Percentiles rank a stretch among this genome's conserved stretches.
These are phyloP conservation scores for Aspergillus floridensis DNA, from an alignment of 2,329 filamentous ascomycete genomes.

Conservation along the genomic window DNA sequence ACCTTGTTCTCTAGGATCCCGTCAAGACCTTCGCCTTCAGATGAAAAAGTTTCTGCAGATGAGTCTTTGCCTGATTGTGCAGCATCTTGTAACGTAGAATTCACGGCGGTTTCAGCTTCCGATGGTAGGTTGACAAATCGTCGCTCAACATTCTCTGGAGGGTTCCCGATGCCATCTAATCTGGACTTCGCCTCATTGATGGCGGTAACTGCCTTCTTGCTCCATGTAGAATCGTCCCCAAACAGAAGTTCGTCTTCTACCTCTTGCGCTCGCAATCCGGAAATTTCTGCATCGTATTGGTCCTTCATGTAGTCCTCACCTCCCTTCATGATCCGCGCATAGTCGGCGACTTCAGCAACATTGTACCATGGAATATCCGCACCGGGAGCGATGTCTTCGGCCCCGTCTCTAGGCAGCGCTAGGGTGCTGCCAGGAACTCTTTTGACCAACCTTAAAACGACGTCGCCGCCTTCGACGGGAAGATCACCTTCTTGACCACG, in stretches of 20 bases:
- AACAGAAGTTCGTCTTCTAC: conserved; percentile 89
- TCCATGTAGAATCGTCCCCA: conserved; percentile 91
- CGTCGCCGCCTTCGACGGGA: conserved; percentile 80
- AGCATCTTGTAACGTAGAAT: conserved; percentile 52
- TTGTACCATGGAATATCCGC: conserved; percentile 93
- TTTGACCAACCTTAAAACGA: conserved; percentile 82
- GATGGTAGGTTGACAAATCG: conserved; percentile 51
- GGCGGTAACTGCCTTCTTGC: conserved; percentile 73
- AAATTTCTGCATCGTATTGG: conserved; percentile 77
- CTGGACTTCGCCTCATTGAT: conserved; percentile 76
- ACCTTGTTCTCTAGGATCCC: conserved; percentile 10
- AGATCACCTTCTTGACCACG: conserved; percentile 79
- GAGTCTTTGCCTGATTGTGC: conserved; percentile 45
- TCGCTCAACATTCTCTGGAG: conserved; percentile 50
- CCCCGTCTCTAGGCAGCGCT: conserved; percentile 79
- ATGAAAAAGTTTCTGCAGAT: conserved; percentile 23
- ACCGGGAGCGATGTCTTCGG: conserved; percentile 64
- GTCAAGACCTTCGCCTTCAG: conserved; percentile 9
- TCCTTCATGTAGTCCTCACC: conserved; percentile 81
- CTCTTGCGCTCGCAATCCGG: conserved; percentile 71
- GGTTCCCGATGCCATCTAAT: conserved; percentile 64
- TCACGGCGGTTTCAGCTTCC: conserved; percentile 49
- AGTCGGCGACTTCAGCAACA: conserved; percentile 89
- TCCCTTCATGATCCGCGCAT: conserved; percentile 92
- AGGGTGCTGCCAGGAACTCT: conserved; percentile 77